Conservation (phyloP, 2,329 filamentous ascomycete genomes). For the Monosporascus cannonballus region DNA sequence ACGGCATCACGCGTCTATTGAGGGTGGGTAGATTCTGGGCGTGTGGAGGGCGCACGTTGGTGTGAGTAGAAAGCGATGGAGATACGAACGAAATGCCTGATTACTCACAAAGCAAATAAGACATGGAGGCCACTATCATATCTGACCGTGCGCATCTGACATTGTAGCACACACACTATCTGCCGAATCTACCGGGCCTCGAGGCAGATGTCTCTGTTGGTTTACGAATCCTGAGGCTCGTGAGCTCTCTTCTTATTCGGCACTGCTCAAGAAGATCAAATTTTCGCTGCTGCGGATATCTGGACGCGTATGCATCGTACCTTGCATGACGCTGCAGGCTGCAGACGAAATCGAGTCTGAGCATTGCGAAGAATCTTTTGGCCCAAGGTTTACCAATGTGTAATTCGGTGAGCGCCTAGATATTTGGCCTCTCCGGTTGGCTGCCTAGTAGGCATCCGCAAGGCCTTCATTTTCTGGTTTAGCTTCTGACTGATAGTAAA, state of each 20-base stretch:
- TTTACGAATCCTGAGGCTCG: slow-evolving; percentile 24
- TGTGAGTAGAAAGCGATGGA: slow-evolving; percentile 10
- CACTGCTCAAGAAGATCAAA: slow-evolving; percentile 16
- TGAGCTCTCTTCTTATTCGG: slow-evolving; percentile 25
- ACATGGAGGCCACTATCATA: slow-evolving; percentile 15
- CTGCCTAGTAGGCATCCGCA: neutral
- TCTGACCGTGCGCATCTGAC: slow-evolving; percentile 23
- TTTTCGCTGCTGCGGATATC: slow-evolving; percentile 18
- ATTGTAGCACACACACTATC: slow-evolving; percentile 13
- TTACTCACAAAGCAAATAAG: slow-evolving; percentile 11
- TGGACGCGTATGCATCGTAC: slow-evolving; percentile 22
- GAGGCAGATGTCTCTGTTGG: slow-evolving; percentile 8
- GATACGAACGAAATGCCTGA: slow-evolving; percentile 12
- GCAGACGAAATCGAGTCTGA: slow-evolving; percentile 8
- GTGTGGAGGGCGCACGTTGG: slow-evolving; percentile 11
- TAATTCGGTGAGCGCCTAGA: neutral
- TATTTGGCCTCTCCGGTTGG: neutral
- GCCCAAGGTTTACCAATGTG: neutral
- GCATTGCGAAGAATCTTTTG: neutral
- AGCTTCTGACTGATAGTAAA: no score
- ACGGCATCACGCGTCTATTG: slow-evolving; percentile 16
- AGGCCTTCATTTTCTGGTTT: neutral
- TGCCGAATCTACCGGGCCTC: slow-evolving; percentile 14
- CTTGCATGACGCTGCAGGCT: slow-evolving; percentile 19
- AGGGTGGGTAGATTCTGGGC: slow-evolving; percentile 18